Evolutionary conservation across 495 filamentous ascomycete genomes (phyloP), one percentile per base, ranked within the genome.

Genomic region (Staphylotrichum longicolle): DNA sequence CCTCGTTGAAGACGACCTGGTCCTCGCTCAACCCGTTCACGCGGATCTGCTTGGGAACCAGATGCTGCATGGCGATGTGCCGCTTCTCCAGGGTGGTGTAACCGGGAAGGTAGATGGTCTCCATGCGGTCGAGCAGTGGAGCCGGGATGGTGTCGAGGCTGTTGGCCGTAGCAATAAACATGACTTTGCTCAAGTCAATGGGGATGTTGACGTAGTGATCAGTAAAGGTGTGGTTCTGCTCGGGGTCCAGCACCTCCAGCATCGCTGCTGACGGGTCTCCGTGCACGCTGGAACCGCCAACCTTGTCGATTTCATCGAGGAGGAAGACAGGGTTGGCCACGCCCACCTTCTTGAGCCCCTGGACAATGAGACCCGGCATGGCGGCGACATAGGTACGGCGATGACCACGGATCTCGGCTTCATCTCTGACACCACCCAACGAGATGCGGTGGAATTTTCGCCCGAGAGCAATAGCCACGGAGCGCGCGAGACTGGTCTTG

Each of bases 111-210:
- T 85, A 81, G 55, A 98, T 93, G 1, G 87, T 94, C 78, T 99
- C 94, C 94, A 98, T 98, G 37, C 94, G 86, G 75, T 99, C 94
- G 0, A 98, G 84, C n/a, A 99, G 78, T 14, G 94, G 91, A 11
- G 93, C 82, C 7, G 95, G 93, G 61, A 99, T 99, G 5, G 94
- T 97, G 68, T 97, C 92, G 39, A 97, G 85, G 1, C 86, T 91
- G 75, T 99, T 99, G 15, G 94, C 94, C 9, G 94, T 99, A n/a
- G 94, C 94, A 64, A 99, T 96, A 76, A 99, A 99, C 7, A 98
- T 83, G 15, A 99, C 89, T 75, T 96, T 96, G 76, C 90, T 95
- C 41, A 99, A 78, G 72, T 99, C 95, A 61, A 98, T 90, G 4
- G 95, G 95, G 51, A 97, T 92, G 68, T 90, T 93, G 74, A 99